Evolutionary conservation across 2,329 filamentous ascomycete genomes (phyloP).

Genomic region (Phyllosticta paracitricarpa): DNA sequence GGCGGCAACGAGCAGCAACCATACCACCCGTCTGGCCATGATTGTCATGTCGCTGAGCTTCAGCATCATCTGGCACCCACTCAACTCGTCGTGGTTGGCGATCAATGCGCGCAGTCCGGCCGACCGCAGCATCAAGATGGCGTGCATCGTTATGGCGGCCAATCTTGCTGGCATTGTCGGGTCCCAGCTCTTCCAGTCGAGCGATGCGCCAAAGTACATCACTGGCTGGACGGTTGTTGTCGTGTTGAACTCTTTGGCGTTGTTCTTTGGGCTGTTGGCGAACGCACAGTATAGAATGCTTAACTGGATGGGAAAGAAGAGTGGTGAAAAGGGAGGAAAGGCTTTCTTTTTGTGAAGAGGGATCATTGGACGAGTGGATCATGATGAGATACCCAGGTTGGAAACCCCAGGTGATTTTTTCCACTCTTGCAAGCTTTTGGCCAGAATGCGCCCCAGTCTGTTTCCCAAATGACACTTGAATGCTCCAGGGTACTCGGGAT

Average conservation of each 20-base stretch:
- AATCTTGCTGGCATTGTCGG: constrained; percentile 15
- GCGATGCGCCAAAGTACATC: constrained; percentile 12
- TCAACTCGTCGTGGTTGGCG: constrained; percentile 15
- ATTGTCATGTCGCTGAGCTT: constrained; percentile 9
- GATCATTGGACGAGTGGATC: background rate
- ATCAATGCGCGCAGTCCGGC: constrained; percentile 13
- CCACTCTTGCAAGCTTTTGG: too few relatives aligned
- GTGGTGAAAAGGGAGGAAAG: background rate
- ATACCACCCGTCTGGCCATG: constrained; percentile 2
- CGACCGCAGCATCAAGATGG: constrained; percentile 14
- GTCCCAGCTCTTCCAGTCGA: constrained; percentile 14
- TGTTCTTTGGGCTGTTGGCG: constrained; percentile 8
- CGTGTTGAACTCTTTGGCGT: constrained; percentile 2
- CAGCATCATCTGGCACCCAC: constrained; percentile 10
- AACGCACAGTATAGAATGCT: constrained; percentile 13
- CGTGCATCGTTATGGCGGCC: constrained; percentile 15
- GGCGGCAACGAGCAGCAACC: background rate
- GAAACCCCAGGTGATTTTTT: too few relatives aligned
- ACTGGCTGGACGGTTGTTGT: constrained; percentile 13
- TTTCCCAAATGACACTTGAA: too few relatives aligned
- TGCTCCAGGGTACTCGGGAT: too few relatives aligned
- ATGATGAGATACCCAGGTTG: background rate
- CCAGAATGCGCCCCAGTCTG: too few relatives aligned
- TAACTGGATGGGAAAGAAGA: constrained; percentile 3
- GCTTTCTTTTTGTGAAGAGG: background rate